These are phyloP conservation scores for Candida anglica DNA, from an alignment of 805 yeast species.

Conservation along the genomic window DNA sequence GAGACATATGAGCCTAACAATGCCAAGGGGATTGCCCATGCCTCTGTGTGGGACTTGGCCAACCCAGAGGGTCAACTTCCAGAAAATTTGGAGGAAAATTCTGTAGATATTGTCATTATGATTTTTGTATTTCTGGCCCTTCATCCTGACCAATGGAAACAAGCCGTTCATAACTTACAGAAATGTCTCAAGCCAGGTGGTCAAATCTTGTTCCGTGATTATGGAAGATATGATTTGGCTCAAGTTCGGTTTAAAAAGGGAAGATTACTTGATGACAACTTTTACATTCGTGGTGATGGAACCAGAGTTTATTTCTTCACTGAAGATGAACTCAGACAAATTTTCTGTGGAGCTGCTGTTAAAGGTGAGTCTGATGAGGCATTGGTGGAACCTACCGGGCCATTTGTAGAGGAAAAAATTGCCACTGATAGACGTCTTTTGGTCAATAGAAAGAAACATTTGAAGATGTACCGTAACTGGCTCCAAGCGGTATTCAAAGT, in stretches of 20 bases:
- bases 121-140: conserved; percentile 91
- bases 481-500: conserved; percentile 80
- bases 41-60: conserved; percentile 95
- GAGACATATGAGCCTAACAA: conserved; percentile 54
- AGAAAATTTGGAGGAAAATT: conserved; percentile 73
- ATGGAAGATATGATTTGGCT: conserved; percentile 93
- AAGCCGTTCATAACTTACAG: conserved; percentile 67
- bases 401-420: conserved; percentile 66
- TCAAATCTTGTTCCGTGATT: conserved; percentile 81
- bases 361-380: too few species aligned
- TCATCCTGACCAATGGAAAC: conserved; percentile 86
- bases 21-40: conserved; percentile 53
- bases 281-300: conserved; percentile 96
- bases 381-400: conserved; percentile 40
- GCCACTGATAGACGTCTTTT: conserved; percentile 88
- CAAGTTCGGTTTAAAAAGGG: conserved; percentile 91
- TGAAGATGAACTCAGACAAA: conserved; percentile 79
- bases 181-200: conserved; percentile 92
- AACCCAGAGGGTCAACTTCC: conserved; percentile 72
- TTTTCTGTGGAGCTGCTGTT: conserved; percentile 42
- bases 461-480: conserved; percentile 98
- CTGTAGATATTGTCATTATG: conserved; percentile 91
- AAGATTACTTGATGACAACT: conserved; percentile 83
- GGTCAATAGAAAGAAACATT: conserved; percentile 85
- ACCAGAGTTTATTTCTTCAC: conserved; percentile 96